Evolutionary conservation across 192 early-diverging fungal species (phyloP).

Genomic region (Lunasporangiospora selenospora): DNA sequence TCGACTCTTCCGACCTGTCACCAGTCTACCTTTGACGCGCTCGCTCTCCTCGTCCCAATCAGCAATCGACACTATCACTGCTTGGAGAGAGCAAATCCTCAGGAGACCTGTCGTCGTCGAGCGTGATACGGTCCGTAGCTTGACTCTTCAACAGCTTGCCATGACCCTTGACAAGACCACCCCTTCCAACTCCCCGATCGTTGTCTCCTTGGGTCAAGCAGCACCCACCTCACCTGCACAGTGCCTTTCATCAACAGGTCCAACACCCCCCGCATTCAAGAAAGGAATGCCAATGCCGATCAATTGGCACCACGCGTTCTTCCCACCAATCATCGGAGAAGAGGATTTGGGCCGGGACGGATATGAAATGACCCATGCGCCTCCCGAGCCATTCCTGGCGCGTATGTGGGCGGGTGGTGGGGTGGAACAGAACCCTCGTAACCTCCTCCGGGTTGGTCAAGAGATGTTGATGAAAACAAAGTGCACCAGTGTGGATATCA

Average conservation of each 20-base stretch:
- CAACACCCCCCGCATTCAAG: not conserved
- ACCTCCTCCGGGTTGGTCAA: constrained; percentile 71
- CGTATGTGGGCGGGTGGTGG: constrained; percentile 92
- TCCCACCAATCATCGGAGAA: constrained; percentile 76
- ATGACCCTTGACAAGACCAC: constrained; percentile 36
- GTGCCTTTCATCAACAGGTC: not conserved
- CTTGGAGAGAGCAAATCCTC: constrained; percentile 26
- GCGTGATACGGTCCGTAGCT: constrained; percentile 35
- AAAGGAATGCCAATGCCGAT: constrained; percentile 64
- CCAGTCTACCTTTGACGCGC: too few species aligned
- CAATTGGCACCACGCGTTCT: constrained; percentile 80
- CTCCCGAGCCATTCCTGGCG: constrained; percentile 75
- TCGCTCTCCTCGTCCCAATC: too few species aligned
- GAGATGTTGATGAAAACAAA: constrained; percentile 63
- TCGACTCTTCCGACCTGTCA: too few species aligned
- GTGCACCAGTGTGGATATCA: constrained; percentile 60
- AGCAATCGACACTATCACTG: constrained; percentile 21
- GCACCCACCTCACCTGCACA: too few species aligned
- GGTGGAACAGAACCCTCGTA: constrained; percentile 61
- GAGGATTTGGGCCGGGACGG: constrained; percentile 77
- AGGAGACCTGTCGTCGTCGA: constrained; percentile 32
- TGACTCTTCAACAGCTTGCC: constrained; percentile 30
- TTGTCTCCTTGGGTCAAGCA: too few species aligned
- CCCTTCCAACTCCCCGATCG: not conserved
- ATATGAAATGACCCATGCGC: constrained; percentile 78